These are phyloP conservation scores for Parsonsia alboflavescens DNA, from an alignment of 257 asterid genomes.

Conservation along the genomic window DNA sequence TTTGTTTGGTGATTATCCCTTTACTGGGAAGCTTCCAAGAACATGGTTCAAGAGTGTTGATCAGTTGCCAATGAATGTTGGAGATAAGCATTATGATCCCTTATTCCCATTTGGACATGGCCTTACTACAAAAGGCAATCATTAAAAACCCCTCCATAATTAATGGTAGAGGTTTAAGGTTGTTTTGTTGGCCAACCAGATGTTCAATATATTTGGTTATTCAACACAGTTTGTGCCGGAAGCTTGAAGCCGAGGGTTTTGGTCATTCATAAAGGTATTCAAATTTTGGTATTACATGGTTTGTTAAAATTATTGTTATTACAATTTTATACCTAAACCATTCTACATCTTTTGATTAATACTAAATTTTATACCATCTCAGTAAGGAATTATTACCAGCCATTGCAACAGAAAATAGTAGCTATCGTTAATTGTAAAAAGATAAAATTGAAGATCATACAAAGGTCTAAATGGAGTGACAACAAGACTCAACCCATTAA, in stretches of 20 bases:
- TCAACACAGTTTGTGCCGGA: not conserved
- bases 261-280: not conserved
- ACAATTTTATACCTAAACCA: too few relatives aligned
- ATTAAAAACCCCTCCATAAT: not conserved
- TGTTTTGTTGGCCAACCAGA: not conserved
- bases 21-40: constrained; percentile 21
- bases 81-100: constrained; percentile 28
- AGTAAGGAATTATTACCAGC: too few relatives aligned
- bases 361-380: too few relatives aligned
- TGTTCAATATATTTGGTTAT: not conserved
- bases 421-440: too few relatives aligned
- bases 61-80: constrained; percentile 33
- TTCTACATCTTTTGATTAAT: not conserved
- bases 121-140: constrained; percentile 9
- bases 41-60: constrained; percentile 34
- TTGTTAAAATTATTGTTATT: too few relatives aligned
- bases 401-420: too few relatives aligned
- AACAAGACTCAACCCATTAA: too few relatives aligned
- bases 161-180: not conserved
- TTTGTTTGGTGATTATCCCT: constrained; percentile 24
- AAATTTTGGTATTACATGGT: too few relatives aligned
- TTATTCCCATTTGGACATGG: constrained; percentile 29
- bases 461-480: too few relatives aligned
- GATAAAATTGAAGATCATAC: too few relatives aligned
- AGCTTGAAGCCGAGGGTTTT: not conserved